Percentiles rank a stretch among this genome's conserved stretches.
phyloP scores from a whole-genome alignment of 352 stramenopile species.

The Phytopythium sindhum region DNA sequence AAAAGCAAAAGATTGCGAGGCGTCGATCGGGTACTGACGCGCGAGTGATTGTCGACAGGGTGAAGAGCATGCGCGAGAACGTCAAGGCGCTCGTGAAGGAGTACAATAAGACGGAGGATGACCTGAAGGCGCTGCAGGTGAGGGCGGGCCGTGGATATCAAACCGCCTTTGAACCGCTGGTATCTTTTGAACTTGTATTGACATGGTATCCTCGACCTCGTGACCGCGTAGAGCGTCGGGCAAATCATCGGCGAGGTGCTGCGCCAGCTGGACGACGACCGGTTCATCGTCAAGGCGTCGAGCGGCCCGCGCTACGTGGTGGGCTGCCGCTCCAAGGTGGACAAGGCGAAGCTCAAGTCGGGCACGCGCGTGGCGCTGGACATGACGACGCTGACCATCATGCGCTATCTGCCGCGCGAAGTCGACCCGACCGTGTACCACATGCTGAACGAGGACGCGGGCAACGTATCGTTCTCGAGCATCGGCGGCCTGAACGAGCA shows the following conservation, averaged over 20 bases:
- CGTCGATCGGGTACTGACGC: background rate
- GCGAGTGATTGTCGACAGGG: conserved; percentile 31
- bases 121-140: conserved; percentile 94
- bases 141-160: background rate
- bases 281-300: conserved; percentile 99
- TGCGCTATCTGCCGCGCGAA: conserved; percentile 97
- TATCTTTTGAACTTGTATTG: too few species aligned
- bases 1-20: conserved; percentile 4
- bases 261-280: conserved; percentile 96
- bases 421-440: conserved; percentile 99
- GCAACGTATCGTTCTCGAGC: conserved; percentile 95
- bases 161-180: background rate
- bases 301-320: conserved; percentile 98
- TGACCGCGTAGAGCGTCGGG: conserved; percentile 89
- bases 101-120: conserved; percentile 99
- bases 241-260: conserved; percentile 99
- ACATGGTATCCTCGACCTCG: too few species aligned
- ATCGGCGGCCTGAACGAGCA: conserved; percentile 99
- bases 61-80: conserved; percentile 97
- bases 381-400: conserved; percentile 99
- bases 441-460: conserved; percentile 98
- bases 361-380: conserved; percentile 97
- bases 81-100: conserved; percentile 94
- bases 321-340: conserved; percentile 93
- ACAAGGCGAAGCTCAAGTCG: conserved; percentile 95